A percentile compares a stretch with the other conserved stretches of the same genome.
phyloP scores from a whole-genome alignment of 2,329 filamentous ascomycete species.

The Sporothrix sp. region DNA sequence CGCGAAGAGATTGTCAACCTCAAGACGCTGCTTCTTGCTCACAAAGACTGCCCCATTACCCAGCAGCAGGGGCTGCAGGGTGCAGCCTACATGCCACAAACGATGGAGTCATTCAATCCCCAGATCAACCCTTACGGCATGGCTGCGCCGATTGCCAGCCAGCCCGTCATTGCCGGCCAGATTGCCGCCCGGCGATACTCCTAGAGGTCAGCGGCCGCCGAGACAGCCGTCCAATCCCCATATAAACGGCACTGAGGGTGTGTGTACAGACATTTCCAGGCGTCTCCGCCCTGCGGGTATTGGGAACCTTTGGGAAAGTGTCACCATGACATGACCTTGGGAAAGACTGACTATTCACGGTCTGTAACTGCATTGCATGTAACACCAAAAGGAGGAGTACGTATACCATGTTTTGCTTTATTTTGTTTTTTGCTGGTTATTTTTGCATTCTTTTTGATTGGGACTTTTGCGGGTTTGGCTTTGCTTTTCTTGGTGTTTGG shows the following conservation, averaged over 20 bases:
- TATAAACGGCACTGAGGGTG: too few species aligned
- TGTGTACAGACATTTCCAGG: too few species aligned
- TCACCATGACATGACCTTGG: too few species aligned
- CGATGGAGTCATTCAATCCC: conserved; percentile 40
- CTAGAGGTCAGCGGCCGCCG: conserved; percentile 22
- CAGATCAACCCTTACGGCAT: conserved; percentile 53
- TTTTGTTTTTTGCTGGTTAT: neutral
- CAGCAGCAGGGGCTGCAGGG: conserved; percentile 68
- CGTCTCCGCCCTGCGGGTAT: too few species aligned
- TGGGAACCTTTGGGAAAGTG: too few species aligned
- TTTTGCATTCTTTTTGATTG: neutral
- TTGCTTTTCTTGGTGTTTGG: conserved; percentile 7
- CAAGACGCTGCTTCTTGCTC: conserved; percentile 83
- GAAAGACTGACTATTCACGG: too few species aligned
- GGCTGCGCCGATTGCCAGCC: conserved; percentile 41
- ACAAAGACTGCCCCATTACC: conserved; percentile 92
- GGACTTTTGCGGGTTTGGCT: neutral
- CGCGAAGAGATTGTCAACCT: conserved; percentile 91
- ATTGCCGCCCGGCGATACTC: conserved; percentile 47
- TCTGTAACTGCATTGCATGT: too few species aligned
- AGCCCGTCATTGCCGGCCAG: conserved; percentile 46
- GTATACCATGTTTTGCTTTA: neutral
- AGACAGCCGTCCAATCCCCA: too few species aligned
- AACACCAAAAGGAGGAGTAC: conserved; percentile 2
- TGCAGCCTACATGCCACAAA: conserved; percentile 43